These are phyloP conservation scores for Myxozyma melibiosi DNA, from an alignment of 805 yeast species.

Conservation along the genomic window DNA sequence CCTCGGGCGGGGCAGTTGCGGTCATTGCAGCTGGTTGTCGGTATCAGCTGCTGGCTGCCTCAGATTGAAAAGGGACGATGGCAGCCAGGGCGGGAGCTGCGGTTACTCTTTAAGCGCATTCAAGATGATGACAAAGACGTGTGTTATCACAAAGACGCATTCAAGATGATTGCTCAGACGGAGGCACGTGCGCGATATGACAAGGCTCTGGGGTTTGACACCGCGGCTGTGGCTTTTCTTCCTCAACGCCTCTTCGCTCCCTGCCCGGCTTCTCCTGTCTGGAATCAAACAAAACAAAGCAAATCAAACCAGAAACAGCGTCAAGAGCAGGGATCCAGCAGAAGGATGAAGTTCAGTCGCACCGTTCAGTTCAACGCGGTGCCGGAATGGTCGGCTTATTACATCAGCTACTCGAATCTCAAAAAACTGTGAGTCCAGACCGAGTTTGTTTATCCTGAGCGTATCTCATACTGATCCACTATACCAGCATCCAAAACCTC, in stretches of 20 bases:
- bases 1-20: conserved; percentile 23
- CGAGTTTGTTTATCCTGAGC: neutral
- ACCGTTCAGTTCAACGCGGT: conserved; percentile 96
- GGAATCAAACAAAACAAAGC: no score
- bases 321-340: neutral
- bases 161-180: neutral
- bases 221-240: no score
- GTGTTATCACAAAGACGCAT: neutral
- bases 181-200: neutral
- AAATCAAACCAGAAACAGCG: no score
- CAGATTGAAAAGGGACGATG: neutral
- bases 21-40: neutral
- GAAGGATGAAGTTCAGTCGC: conserved; percentile 86
- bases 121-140: neutral
- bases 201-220: neutral
- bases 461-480: neutral
- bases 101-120: neutral
- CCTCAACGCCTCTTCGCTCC: no score
- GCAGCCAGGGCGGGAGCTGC: neutral
- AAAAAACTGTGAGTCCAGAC: conserved; percentile 58
- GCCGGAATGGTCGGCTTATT: conserved; percentile 95
- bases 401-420: conserved; percentile 84
- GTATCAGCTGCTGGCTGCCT: neutral
- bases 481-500: conserved; percentile 61
- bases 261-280: no score